Base-by-base conservation (phyloP, 768 basidiomycete species). In the Phylloporus rhodoxanthus region DNA sequence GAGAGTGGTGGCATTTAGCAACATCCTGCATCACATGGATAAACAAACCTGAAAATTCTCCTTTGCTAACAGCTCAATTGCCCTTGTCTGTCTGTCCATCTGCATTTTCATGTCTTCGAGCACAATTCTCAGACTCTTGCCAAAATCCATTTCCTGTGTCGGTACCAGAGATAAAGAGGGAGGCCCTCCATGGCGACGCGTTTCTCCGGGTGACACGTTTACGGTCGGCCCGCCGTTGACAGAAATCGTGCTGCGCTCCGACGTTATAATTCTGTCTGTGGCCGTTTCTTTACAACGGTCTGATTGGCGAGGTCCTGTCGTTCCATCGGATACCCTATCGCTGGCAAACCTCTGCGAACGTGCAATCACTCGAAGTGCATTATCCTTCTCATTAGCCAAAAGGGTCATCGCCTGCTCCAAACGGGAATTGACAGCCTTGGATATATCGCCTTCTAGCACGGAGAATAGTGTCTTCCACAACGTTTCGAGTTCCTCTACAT, bases 381-480 rank as follows among this genome's bases (percentile, higher is more conserved):
- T 53, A 11, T 68, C 66, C 36, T 43, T 65, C 56, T 72, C 68
- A 50, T 54, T 63, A 30, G 61, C 58, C 48, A 75, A 49, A 48
- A 57, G 55, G 48, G 62, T 46, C 47, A 78, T 55, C 4, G 72
- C 72, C 9, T 58, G 56, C 47, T 60, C 58, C 55, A 71, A 47
- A 28, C 51, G 60, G 17, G 53, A 55, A 37, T 69, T 62, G 48
- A 79, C 65, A 32, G 57, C 62, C 53, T 63, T 64, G 55, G 63
- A 70, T 38, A 78, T 71, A 29, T 77, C 75, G 15, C 59, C 59
- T 17, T 70, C 62, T 46, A 79, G 65, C 19, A 65, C 46, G 32
- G 72, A 66, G 43, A 80, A 74, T n/a, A 73, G 63, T 30, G 72
- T 65, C 50, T 67, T 68, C 79, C 80, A 81, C 36, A 78, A 56